These are phyloP conservation scores for Pyrenophora teres DNA, from an alignment of 2,329 filamentous ascomycete genomes.

Conservation along the genomic window DNA sequence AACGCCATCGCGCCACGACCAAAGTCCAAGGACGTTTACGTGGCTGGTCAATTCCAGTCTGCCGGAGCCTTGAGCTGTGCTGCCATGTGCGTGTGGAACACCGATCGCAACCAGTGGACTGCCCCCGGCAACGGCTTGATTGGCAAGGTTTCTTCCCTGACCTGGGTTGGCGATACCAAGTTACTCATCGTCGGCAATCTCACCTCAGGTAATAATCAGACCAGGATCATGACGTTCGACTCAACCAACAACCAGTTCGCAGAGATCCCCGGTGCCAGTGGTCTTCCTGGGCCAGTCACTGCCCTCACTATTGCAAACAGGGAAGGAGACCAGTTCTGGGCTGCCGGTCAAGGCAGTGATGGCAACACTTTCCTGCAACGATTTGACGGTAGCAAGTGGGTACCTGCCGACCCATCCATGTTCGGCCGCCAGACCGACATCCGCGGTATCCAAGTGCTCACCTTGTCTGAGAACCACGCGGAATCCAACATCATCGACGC, in stretches of 20 bases:
- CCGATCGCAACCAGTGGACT: constrained; percentile 74
- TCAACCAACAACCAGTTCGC: constrained; percentile 69
- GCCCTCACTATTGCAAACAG: constrained; percentile 75
- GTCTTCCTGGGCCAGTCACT: constrained; percentile 79
- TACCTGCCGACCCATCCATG: constrained; percentile 58
- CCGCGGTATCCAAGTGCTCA: constrained; percentile 80
- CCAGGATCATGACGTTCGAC: constrained; percentile 75
- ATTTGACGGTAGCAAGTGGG: constrained; percentile 76
- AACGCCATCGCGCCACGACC: constrained; percentile 76
- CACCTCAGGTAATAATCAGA: constrained; percentile 66
- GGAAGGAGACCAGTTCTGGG: constrained; percentile 78
- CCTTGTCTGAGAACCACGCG: constrained; percentile 70
- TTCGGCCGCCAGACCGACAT: constrained; percentile 72
- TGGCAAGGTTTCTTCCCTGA: constrained; percentile 72
- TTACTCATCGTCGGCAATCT: constrained; percentile 81
- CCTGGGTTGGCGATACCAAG: constrained; percentile 74
- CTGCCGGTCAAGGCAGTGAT: constrained; percentile 71
- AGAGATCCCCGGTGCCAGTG: constrained; percentile 62
- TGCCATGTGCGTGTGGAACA: constrained; percentile 79
- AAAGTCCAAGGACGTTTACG: constrained; percentile 74
- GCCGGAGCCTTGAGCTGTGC: constrained; percentile 84
- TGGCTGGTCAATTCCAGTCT: constrained; percentile 81
- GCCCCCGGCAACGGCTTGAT: constrained; percentile 73
- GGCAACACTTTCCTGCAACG: constrained; percentile 79
- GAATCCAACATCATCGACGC: constrained; percentile 66